phyloP scores from a whole-genome alignment of 2,329 filamentous ascomycete species.

The Monilinia polystroma region DNA sequence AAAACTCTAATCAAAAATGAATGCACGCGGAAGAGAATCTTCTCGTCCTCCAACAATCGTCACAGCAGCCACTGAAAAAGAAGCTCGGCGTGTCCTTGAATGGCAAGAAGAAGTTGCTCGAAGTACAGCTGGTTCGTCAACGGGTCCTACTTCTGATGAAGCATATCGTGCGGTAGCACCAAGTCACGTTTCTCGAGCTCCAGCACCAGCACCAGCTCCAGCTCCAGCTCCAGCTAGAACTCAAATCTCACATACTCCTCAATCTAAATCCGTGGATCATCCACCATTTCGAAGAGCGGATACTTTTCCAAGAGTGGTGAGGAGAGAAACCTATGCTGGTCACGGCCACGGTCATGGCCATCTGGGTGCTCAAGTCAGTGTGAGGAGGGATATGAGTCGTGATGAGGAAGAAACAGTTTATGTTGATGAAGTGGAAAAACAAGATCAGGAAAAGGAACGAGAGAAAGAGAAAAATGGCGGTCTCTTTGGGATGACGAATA shows the following conservation, averaged over 20 bases:
- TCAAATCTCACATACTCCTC: constrained; percentile 6
- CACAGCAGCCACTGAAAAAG: constrained; percentile 36
- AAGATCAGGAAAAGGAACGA: constrained; percentile 12
- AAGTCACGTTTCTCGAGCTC: constrained; percentile 17
- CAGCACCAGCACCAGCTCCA: background rate
- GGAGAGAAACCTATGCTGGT: background rate
- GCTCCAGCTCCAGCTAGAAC: constrained; percentile 4
- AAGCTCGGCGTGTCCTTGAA: constrained; percentile 44
- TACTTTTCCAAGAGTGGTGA: constrained; percentile 21
- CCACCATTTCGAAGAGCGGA: constrained; percentile 24
- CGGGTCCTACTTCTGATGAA: constrained; percentile 1
- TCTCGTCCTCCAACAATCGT: constrained; percentile 26
- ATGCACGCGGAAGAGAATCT: constrained; percentile 9
- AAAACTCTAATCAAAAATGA: constrained; percentile 2
- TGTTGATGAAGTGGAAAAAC: constrained; percentile 28
- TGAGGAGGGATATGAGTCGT: constrained; percentile 12
- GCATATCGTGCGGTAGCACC: constrained; percentile 15
- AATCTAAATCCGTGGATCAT: background rate
- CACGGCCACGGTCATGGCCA: background rate
- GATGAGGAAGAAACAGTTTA: constrained; percentile 15
- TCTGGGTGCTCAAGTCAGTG: background rate
- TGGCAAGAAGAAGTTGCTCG: constrained; percentile 45
- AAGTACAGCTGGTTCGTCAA: constrained; percentile 29
- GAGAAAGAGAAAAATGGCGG: constrained; percentile 20
- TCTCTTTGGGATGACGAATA: constrained; percentile 50